Base-by-base conservation (phyloP, 2,329 filamentous ascomycete genomes). In the Fusarium globosum region DNA sequence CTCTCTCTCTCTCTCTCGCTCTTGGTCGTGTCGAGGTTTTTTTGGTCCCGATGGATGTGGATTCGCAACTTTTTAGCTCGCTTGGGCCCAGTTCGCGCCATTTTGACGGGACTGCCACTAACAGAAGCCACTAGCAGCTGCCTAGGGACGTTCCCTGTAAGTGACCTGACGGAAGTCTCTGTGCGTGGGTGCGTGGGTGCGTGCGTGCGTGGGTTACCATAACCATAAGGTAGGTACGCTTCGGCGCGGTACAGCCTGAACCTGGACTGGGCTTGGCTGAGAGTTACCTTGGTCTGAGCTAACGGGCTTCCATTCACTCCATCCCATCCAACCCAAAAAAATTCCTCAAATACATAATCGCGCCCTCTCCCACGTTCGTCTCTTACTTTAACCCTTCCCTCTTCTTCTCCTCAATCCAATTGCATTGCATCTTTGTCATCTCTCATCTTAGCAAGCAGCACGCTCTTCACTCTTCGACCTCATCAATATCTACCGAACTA, bases 301-400 rank as follows among this genome's bases (percentile, higher is more conserved):
- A 62, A 62, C 28, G 28, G 7, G 8, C 60, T 45, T 61, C 59
- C 30, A 43, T 65, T 41, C 58, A 56, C 41, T 52, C 51, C 53
- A 55, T 59, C 68, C 48, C 55, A 45, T 39, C 55, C 55, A 41
- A 35, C 41, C 45, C 58, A 59, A 60, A 77, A 77, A 77, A 77
- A 77, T 77, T 77, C 76, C 76, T 73, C 76, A 72, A 46, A 73
- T 77, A 77, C 72, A 77, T 72, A 74, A 74, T 64, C 72, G 49
- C 68, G 65, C 71, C 65, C 57, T 68, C 71, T 73, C 69, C 71
- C 71, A 55, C 71, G 46, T 36, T 53, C 26, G 14, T 49, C 51
- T 64, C 28, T 33, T 26, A 28, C 45, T 33, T 41, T 52, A 28
- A 65, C 52, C n/a, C 46, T 62, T 49, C 52, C 49, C 46, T 52